Evolutionary conservation across 73 alveolate genomes (phyloP).

Genomic region (Tetrahymena malaccensis): DNA sequence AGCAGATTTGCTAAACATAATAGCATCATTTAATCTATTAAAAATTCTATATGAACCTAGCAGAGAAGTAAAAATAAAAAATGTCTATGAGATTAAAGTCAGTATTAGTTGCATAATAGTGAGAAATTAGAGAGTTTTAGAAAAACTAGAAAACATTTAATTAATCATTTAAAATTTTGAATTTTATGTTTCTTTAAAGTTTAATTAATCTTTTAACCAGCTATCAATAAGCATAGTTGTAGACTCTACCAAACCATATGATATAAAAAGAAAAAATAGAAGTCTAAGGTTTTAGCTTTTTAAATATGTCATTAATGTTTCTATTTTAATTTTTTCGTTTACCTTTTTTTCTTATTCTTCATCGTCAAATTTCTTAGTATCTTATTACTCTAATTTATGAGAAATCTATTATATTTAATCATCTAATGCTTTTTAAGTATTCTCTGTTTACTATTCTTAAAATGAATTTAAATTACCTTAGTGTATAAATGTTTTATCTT

Average conservation of each 20-base stretch:
- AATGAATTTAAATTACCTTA: no score
- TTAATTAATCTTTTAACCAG: slow-evolving; percentile 26
- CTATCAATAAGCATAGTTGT: slow-evolving; percentile 13
- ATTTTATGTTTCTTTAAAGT: background rate
- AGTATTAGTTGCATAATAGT: background rate
- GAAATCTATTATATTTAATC: background rate
- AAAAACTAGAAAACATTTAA: background rate
- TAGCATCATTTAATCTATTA: background rate
- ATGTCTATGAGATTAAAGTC: background rate
- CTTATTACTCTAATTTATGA: background rate
- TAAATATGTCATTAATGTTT: slow-evolving; percentile 9
- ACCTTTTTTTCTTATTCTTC: slow-evolving; percentile 16
- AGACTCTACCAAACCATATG: background rate
- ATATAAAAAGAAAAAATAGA: background rate
- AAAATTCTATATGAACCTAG: slow-evolving; percentile 14
- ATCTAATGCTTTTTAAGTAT: no score
- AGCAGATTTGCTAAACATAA: background rate
- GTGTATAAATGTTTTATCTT: no score
- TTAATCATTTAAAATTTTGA: slow-evolving; percentile 1
- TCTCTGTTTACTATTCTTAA: no score
- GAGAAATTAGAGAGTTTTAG: background rate
- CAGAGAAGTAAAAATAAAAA: background rate
- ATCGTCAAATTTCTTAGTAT: slow-evolving; percentile 5
- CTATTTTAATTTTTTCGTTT: slow-evolving; percentile 27
- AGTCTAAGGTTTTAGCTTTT: background rate